Evolutionary conservation across 192 early-diverging fungal genomes (phyloP).

Genomic region (Coemansia sp.): DNA sequence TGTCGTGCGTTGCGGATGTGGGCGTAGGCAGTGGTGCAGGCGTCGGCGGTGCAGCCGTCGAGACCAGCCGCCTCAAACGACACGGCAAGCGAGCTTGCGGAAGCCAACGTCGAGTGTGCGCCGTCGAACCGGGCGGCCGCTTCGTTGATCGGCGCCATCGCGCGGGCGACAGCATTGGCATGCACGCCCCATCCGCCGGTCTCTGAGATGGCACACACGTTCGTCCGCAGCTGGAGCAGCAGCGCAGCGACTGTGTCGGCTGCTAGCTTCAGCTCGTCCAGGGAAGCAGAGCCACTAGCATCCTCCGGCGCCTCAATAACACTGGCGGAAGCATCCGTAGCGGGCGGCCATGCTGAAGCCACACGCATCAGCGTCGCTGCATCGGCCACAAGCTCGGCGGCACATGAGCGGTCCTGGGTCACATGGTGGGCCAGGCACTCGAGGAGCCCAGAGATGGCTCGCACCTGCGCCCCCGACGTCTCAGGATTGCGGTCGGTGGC

Average conservation of each 20-base stretch:
- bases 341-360: conserved; percentile 13
- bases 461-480: conserved; percentile 37
- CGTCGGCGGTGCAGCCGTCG: background rate
- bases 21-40: background rate
- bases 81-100: background rate
- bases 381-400: conserved; percentile 23
- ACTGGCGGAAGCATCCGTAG: background rate
- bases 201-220: conserved; percentile 15
- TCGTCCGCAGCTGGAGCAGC: conserved; percentile 24
- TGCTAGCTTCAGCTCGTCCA: conserved; percentile 20
- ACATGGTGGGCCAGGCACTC: conserved; percentile 32
- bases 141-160: conserved; percentile 2
- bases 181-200: conserved; percentile 31
- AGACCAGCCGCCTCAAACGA: conserved; percentile 23
- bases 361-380: conserved; percentile 40
- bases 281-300: background rate
- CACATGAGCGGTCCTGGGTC: conserved; percentile 24
- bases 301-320: background rate
- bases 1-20: background rate
- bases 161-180: conserved; percentile 4
- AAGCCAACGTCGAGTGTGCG: conserved; percentile 16
- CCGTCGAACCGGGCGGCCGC: conserved; percentile 2
- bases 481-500: conserved; percentile 37
- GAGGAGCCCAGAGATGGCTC: conserved; percentile 25
- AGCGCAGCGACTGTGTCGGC: conserved; percentile 21